Evolutionary conservation across 495 filamentous ascomycete species (phyloP).

Genomic region (Penicillium daleae): DNA sequence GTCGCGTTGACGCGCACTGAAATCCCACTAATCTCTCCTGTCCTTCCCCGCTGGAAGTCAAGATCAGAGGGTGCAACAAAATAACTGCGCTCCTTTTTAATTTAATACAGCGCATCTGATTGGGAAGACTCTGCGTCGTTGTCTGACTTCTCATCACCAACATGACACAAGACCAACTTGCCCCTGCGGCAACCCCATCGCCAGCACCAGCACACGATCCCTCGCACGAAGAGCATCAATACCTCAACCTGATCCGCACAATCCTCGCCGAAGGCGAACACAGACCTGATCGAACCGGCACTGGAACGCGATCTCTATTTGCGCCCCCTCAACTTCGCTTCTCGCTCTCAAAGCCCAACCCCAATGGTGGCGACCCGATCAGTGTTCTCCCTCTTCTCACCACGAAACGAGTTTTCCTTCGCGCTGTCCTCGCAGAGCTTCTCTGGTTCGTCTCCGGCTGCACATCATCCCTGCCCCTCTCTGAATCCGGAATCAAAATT

Average conservation of each 20-base stretch:
- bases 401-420: slow-evolving; percentile 93
- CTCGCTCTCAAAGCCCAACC: slow-evolving; percentile 65
- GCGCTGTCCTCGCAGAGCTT: slow-evolving; percentile 88
- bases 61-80: background rate
- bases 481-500: slow-evolving; percentile 82
- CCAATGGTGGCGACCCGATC: slow-evolving; percentile 36
- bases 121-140: background rate
- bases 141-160: slow-evolving; percentile 14
- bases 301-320: slow-evolving; percentile 87
- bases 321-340: slow-evolving; percentile 86
- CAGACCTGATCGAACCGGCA: slow-evolving; percentile 87
- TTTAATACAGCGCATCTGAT: too few species aligned
- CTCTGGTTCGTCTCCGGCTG: slow-evolving; percentile 92
- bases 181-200: slow-evolving; percentile 14
- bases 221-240: slow-evolving; percentile 74
- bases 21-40: background rate
- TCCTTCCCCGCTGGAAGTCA: background rate
- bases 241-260: slow-evolving; percentile 72
- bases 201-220: slow-evolving; percentile 19
- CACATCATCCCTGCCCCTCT: slow-evolving; percentile 77
- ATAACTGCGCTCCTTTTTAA: background rate
- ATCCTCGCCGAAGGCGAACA: slow-evolving; percentile 79
- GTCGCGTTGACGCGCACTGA: slow-evolving; percentile 26
- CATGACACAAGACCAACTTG: slow-evolving; percentile 33
- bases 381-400: slow-evolving; percentile 88